Conservation (phyloP, 306 rosid genomes). For the Quercus rubra region DNA sequence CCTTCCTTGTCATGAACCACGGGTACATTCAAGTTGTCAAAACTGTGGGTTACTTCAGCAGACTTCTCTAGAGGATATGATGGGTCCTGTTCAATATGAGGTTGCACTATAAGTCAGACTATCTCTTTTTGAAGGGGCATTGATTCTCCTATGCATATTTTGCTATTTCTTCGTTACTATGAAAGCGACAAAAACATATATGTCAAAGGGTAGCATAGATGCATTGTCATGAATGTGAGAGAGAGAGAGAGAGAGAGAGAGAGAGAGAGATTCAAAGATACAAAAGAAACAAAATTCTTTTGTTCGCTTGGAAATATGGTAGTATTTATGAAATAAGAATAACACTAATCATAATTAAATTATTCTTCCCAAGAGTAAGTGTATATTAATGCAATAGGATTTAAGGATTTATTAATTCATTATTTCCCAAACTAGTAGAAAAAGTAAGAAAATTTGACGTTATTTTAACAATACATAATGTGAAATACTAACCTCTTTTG, state of each 20-base stretch:
- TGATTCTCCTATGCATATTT: background rate
- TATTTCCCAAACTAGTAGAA: too few species aligned
- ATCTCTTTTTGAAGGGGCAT: background rate
- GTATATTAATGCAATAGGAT: too few species aligned
- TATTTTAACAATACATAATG: background rate
- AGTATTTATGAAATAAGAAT: background rate
- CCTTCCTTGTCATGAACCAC: background rate
- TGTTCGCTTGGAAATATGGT: background rate
- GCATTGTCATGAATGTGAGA: background rate
- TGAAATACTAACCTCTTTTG: background rate
- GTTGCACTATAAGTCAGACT: constrained; percentile 1
- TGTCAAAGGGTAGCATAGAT: background rate
- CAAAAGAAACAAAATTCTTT: background rate
- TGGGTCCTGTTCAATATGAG: constrained; percentile 22
- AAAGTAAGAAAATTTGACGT: too few species aligned
- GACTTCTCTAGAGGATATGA: background rate
- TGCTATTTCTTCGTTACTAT: background rate
- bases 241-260: background rate
- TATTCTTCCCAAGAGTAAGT: background rate
- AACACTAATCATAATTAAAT: background rate
- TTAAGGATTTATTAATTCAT: too few species aligned
- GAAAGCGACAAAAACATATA: background rate
- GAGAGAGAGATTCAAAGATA: background rate
- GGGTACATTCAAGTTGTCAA: background rate
- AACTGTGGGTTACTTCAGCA: constrained; percentile 10